Base-by-base conservation (phyloP, 768 basidiomycete genomes). In the Termitomyces sp. region DNA sequence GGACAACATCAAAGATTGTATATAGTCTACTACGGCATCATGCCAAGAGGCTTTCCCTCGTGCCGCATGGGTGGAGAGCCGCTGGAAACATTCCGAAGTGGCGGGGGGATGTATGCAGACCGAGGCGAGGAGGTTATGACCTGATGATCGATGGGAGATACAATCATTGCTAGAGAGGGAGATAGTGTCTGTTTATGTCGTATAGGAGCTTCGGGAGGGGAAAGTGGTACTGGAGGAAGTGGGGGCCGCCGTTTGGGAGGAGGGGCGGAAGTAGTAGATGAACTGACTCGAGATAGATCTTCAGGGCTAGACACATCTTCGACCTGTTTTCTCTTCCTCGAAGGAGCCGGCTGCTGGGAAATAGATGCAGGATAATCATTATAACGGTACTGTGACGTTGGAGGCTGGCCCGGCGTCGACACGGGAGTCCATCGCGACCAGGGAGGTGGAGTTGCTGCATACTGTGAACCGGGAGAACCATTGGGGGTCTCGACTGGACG, bases 91-190 rank as follows among this genome's bases (percentile, higher is more conserved):
- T 64, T 69, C 24, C 66, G 57, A 29, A 66, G 60, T 18, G 68
- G 63, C 15, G 70, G 71, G 16, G 73, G 66, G n/a, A 73, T 60
- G 52, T 71, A 71, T 26, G 69, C 51, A 20, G 64, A 62, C 28
- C 70, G 65, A 24, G 75, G 73, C 12, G 76, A 76, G 22, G 76
- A 76, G 22, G 72, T 69, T 37, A 73, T 69, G 28, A 75, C 73
- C 13, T 68, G 70, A 56, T 76, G 72, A 51, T 77, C 76, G 5
- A 73, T 71, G 0, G 84, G 84, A n/a, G 84, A 84, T 45, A 85
- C 77, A 64, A 86, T 81, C 76, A 84, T 80, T 18, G 84, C 84
- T 41, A 86, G 66, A 18, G 84, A 86, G 7, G 85, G 85, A 2
- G 84, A 85, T 29, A 86, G 73, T 12, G 75, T 81, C 59, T 81